These are phyloP conservation scores for Cystoisospora suis DNA, from an alignment of 169 alveolate species.

Conservation along the genomic window DNA sequence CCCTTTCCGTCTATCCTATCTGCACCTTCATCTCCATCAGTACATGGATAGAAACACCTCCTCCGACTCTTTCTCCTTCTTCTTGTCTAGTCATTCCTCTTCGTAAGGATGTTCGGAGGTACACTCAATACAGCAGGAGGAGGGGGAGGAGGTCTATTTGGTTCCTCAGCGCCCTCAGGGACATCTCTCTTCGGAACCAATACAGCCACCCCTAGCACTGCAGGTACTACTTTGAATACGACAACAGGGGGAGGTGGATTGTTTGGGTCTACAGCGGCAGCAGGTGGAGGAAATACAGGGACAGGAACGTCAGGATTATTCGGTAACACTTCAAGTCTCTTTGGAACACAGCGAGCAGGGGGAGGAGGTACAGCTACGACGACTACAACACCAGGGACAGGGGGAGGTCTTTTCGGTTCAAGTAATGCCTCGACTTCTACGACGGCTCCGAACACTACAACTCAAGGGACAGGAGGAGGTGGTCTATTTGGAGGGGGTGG, in stretches of 20 bases:
- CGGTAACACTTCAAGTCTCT: neutral
- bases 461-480: neutral
- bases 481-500: neutral
- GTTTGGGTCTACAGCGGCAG: neutral
- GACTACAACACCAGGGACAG: neutral
- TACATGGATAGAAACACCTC: no score
- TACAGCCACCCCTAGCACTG: neutral
- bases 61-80: neutral
- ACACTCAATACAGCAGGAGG: neutral
- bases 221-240: neutral
- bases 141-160: neutral
- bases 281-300: neutral
- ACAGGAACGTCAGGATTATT: neutral
- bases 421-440: neutral
- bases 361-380: neutral
- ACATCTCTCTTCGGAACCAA: neutral
- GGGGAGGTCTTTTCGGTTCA: conserved; percentile 20
- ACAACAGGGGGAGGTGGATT: neutral
- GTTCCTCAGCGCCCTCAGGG: neutral
- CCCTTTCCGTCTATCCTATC: no score
- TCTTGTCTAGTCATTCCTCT: neutral
- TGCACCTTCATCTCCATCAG: no score
- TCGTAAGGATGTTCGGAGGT: neutral
- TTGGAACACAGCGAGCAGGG: neutral
- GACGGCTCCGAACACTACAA: neutral